Conservation (phyloP, 2,329 filamentous ascomycete species). For the Cylindrodendrum hubeiense region DNA sequence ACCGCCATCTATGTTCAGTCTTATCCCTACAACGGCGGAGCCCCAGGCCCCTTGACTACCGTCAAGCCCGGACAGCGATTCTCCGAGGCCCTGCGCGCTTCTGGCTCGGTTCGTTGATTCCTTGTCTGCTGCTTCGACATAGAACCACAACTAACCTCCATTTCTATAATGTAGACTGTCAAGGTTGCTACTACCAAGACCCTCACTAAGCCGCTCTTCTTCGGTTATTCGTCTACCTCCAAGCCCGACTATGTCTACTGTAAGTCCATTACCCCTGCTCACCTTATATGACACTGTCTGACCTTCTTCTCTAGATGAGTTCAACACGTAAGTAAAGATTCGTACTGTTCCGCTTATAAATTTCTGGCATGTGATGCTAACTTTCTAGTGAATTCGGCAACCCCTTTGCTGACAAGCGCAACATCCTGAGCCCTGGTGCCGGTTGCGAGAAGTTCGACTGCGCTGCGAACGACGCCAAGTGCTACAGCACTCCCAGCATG, state of each 20-base stretch:
- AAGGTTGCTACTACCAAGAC: conserved; percentile 56
- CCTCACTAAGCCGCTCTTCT: conserved; percentile 53
- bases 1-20: conserved; percentile 53
- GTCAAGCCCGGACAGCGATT: conserved; percentile 50
- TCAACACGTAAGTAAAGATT: conserved; percentile 48
- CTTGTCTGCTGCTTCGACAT: background rate
- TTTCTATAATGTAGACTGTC: conserved; percentile 49
- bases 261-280: conserved; percentile 38
- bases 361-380: background rate
- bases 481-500: conserved; percentile 54
- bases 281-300: conserved; percentile 22
- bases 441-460: conserved; percentile 57
- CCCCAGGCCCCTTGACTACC: conserved; percentile 48
- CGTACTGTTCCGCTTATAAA: background rate
- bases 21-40: conserved; percentile 48
- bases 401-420: conserved; percentile 53
- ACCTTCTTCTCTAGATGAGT: conserved; percentile 48
- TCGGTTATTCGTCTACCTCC: conserved; percentile 55
- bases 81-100: conserved; percentile 48
- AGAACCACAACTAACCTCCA: background rate
- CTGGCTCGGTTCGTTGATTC: conserved; percentile 49
- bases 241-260: conserved; percentile 55
- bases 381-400: conserved; percentile 50
- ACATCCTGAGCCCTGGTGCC: conserved; percentile 51
- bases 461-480: conserved; percentile 47